phyloP scores from a whole-genome alignment of 2,329 filamentous ascomycete genomes.

The Aureobasidium sp. region DNA sequence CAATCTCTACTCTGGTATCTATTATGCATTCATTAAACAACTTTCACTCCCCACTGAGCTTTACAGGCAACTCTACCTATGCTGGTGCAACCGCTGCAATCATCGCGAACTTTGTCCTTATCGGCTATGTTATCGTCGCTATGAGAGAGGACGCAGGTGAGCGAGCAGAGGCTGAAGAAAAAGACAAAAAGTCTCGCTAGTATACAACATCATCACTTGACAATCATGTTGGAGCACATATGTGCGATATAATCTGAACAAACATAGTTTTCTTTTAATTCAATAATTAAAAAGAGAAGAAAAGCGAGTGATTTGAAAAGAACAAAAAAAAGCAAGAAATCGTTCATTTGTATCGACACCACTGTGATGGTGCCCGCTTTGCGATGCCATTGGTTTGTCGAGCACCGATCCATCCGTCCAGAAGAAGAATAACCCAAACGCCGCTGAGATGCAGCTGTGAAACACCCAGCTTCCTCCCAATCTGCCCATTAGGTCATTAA shows the following conservation, averaged over 20 bases:
- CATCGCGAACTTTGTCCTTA: constrained; percentile 82
- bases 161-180: constrained; percentile 39
- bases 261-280: background rate
- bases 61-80: constrained; percentile 74
- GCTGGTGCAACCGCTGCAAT: constrained; percentile 80
- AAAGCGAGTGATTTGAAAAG: background rate
- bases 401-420: background rate
- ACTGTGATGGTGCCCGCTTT: background rate
- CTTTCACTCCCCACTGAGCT: background rate
- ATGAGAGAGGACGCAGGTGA: constrained; percentile 72
- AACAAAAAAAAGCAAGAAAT: background rate
- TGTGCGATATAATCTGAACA: background rate
- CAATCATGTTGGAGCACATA: background rate
- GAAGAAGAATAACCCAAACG: background rate
- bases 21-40: background rate
- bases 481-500: constrained; percentile 15
- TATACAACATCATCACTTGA: background rate
- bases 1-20: constrained; percentile 65
- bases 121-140: constrained; percentile 86
- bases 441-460: constrained; percentile 16
- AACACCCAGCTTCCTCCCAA: constrained; percentile 1
- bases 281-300: background rate
- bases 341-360: background rate
- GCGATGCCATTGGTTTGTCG: background rate
- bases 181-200: constrained; percentile 34